Percentiles rank a stretch among this genome's conserved stretches.
Conservation (phyloP, 805 yeast genomes). For the Yarrowia divulgata region DNA sequence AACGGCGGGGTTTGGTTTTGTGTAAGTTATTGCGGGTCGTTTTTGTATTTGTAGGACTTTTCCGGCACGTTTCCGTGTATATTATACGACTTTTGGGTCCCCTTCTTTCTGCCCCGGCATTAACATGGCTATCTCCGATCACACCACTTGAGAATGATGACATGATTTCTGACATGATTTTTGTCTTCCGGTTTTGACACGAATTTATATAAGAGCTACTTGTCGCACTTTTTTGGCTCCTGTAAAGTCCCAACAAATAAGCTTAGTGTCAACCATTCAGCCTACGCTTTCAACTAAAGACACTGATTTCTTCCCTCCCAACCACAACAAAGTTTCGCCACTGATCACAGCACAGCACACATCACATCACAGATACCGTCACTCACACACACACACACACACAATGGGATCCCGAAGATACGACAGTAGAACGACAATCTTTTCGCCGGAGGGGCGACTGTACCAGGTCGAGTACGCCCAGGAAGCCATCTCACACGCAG, state of each 20-base stretch:
- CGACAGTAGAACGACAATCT: conserved; percentile 98
- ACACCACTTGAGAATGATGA: neutral
- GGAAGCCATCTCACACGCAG: conserved; percentile 86
- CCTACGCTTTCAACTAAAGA: neutral
- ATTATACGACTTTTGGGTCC: neutral
- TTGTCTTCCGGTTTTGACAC: neutral
- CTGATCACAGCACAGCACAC: conserved; percentile 15
- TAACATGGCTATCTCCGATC: neutral
- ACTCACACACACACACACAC: conserved; percentile 24
- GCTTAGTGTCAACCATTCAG: neutral
- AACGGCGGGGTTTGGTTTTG: neutral
- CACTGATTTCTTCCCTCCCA: neutral
- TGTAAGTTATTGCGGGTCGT: neutral
- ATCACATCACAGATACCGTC: neutral
- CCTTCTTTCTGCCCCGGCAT: neutral
- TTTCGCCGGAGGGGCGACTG: conserved; percentile 97
- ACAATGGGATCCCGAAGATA: conserved; percentile 88
- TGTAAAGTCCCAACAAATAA: neutral
- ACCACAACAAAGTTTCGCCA: conserved; percentile 35
- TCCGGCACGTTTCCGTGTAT: neutral
- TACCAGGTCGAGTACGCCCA: conserved; percentile 93
- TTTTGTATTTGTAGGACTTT: neutral
- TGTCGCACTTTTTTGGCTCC: neutral
- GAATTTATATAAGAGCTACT: neutral
- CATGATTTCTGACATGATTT: neutral